Evolutionary conservation across 495 filamentous ascomycete species (phyloP), one percentile per base, ranked within the genome.

Genomic region (Corynascus novoguineensis): DNA sequence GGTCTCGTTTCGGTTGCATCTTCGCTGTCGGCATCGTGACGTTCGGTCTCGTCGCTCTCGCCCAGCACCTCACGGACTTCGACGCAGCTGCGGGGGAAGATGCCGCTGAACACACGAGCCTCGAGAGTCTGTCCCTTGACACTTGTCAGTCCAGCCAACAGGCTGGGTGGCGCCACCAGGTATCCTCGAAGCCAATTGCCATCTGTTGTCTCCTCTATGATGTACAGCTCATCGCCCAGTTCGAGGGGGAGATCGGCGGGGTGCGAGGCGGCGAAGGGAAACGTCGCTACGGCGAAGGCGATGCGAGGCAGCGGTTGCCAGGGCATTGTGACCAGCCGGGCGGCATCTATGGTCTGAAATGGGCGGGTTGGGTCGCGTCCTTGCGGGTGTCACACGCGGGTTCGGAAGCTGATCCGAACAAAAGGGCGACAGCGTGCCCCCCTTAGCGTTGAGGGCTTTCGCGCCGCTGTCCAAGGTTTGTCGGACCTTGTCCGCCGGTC

Each of bases 281-380:
- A 92, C 59, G 85, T 88, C 69, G 92, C 92, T 69, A 98, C 87
- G 59, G 92, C 95, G 75, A 97, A 97, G 64, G 91, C 93, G 76
- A 98, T 97, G 64, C 89, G 90, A 72, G 92, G 90, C 70, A 98
- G 82, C 58, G 93, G 91, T 80, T 86, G 83, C 93, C 93, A 98
- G 81, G 91, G 89, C 92, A 97, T 97, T 70, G 68, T 69, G 62
- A 49, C 59, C 29, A 52, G 31, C 57, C 53, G 61, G 60, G 63
- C 64, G 58, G 65, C 67, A 70, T 70, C 63, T 61, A 70, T 37
- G 48, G 40, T 15, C 28, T 27, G 29, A 9, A 27, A 19, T 55
- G 3, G 37, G 37, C 28, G 54, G 12, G 22, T 24, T 4, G 17
- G 42, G 22, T 21, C 19, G 44, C 17, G 53, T 40, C 24, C 44